A percentile compares a stretch with the other conserved stretches of the same genome.
These are phyloP conservation scores for Colletotrichum cereale DNA, from an alignment of 2,329 filamentous ascomycete genomes.

Conservation along the genomic window DNA sequence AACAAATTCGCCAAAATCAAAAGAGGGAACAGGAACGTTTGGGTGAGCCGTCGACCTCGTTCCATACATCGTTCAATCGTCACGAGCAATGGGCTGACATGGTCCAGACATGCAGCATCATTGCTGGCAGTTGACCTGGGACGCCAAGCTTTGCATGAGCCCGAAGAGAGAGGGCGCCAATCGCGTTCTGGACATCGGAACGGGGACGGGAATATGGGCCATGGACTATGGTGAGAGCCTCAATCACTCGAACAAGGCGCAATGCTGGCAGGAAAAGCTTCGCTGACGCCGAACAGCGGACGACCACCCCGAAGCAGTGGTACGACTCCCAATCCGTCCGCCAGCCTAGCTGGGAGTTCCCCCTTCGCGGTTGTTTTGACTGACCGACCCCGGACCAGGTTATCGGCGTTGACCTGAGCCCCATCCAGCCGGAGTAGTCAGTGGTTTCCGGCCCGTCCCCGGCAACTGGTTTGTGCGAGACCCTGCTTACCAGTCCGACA, in stretches of 20 bases:
- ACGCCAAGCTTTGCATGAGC: constrained; percentile 46
- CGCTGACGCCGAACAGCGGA: constrained; percentile 42
- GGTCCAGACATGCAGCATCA: constrained; percentile 52
- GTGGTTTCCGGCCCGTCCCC: neutral
- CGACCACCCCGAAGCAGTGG: constrained; percentile 48
- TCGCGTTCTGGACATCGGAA: constrained; percentile 41
- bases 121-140: constrained; percentile 49
- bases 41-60: neutral
- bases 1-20: neutral
- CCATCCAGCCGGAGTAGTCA: constrained; percentile 50
- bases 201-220: constrained; percentile 38
- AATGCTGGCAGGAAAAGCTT: neutral
- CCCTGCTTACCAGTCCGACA: constrained; percentile 8
- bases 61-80: neutral
- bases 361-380: too few species aligned
- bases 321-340: neutral
- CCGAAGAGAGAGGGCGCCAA: constrained; percentile 44
- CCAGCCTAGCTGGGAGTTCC: too few species aligned
- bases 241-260: neutral
- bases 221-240: constrained; percentile 36
- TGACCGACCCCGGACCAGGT: constrained; percentile 31
- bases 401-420: constrained; percentile 50
- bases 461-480: neutral
- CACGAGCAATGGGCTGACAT: neutral
- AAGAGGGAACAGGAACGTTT: constrained; percentile 47